Evolutionary conservation across 371 early-diverging fungal genomes (phyloP).

Genomic region (Circinella umbellata): DNA sequence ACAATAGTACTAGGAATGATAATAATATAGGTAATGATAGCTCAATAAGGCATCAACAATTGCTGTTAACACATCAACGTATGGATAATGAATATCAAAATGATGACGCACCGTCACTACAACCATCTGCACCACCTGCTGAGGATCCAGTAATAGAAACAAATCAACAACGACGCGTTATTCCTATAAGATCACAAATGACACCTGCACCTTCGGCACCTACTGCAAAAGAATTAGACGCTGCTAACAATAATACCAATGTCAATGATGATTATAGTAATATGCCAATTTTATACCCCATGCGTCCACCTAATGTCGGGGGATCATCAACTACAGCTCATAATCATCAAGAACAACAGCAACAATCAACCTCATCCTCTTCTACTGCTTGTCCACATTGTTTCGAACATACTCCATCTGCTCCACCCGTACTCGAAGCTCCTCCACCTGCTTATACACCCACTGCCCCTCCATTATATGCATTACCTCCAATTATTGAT

Average conservation of each 20-base stretch:
- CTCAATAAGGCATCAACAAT: too few relatives aligned
- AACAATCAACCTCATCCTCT: slow-evolving; percentile 9
- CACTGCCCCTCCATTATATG: slow-evolving; percentile 21
- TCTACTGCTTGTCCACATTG: slow-evolving; percentile 11
- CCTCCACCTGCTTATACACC: slow-evolving; percentile 32
- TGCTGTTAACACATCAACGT: too few relatives aligned
- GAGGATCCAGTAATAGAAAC: neutral
- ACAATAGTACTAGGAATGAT: too few relatives aligned
- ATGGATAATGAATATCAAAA: too few relatives aligned
- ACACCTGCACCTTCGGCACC: slow-evolving; percentile 27
- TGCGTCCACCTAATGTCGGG: neutral
- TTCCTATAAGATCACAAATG: slow-evolving; percentile 5
- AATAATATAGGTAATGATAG: too few relatives aligned
- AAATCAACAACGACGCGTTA: slow-evolving; percentile 1
- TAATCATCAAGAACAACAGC: neutral
- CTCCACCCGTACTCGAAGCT: slow-evolving; percentile 7
- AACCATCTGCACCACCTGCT: slow-evolving; percentile 14
- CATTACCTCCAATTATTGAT: neutral
- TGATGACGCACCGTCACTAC: too few relatives aligned
- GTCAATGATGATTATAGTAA: neutral
- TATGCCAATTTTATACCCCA: slow-evolving; percentile 5
- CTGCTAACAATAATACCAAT: neutral
- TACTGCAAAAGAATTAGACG: slow-evolving; percentile 24
- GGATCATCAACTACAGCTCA: too few relatives aligned
- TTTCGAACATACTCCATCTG: neutral